phyloP scores from a whole-genome alignment of 2,329 filamentous ascomycete species.

The Pseudogymnoascus sp. region DNA sequence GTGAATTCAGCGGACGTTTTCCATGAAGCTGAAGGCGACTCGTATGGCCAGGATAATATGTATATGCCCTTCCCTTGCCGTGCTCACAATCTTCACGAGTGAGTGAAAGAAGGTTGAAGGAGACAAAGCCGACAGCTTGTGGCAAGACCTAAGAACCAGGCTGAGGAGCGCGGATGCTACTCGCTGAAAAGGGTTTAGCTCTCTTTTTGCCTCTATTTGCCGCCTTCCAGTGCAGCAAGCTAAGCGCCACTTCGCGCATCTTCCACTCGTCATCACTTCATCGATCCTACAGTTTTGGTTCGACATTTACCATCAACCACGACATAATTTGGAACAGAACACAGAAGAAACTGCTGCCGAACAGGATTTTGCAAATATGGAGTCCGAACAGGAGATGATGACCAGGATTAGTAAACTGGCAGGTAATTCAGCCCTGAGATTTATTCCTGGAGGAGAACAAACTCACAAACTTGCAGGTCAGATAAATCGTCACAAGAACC shows the following conservation, averaged over 20 bases:
- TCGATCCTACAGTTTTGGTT: not conserved
- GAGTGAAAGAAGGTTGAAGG: conserved; percentile 8
- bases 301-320: not conserved
- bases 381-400: conserved; percentile 46
- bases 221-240: conserved; percentile 1
- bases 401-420: conserved; percentile 47
- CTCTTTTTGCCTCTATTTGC: not conserved
- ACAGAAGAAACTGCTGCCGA: not conserved
- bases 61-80: not conserved
- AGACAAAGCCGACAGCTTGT: not conserved
- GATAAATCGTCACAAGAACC: conserved; percentile 71
- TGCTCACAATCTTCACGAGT: not conserved
- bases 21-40: not conserved
- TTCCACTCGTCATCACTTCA: not conserved
- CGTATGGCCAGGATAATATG: not conserved
- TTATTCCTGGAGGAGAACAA: conserved; percentile 44
- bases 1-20: conserved; percentile 2
- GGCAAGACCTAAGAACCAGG: not conserved
- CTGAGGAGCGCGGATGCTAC: conserved; percentile 1
- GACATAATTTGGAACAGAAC: not conserved
- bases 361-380: conserved; percentile 24
- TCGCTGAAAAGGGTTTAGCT: conserved; percentile 2
- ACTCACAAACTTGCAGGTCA: conserved; percentile 43
- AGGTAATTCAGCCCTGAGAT: conserved; percentile 33
- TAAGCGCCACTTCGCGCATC: conserved; percentile 6